Conservation (phyloP, 2,329 filamentous ascomycete genomes). For the Allantophomopsis lycopodina region DNA sequence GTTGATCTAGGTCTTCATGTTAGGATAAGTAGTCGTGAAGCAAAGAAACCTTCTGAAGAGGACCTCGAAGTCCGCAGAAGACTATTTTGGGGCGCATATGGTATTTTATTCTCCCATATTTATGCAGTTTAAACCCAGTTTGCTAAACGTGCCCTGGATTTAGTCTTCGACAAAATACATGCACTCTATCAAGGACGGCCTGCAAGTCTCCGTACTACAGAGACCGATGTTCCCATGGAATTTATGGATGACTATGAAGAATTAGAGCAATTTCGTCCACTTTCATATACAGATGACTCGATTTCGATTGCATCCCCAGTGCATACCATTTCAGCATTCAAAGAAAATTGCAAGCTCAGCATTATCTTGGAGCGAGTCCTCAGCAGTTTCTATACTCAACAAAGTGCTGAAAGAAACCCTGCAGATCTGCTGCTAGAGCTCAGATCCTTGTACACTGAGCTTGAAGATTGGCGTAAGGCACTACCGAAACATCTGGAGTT, state of each 20-base stretch:
- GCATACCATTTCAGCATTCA: constrained; percentile 26
- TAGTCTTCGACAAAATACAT: constrained; percentile 34
- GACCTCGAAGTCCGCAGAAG: constrained; percentile 18
- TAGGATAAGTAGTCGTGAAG: constrained; percentile 17
- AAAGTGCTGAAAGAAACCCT: constrained; percentile 21
- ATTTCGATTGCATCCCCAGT: constrained; percentile 21
- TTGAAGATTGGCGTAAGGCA: constrained; percentile 25
- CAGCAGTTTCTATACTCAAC: constrained; percentile 29
- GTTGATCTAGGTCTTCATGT: constrained; percentile 39
- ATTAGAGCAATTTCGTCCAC: constrained; percentile 34
- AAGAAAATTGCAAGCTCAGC: constrained; percentile 26
- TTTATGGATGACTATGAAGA: constrained; percentile 38
- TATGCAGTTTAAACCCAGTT: constrained; percentile 1
- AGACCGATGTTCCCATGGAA: constrained; percentile 29
- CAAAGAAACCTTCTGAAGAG: neutral
- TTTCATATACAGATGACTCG: constrained; percentile 21
- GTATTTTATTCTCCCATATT: constrained; percentile 1
- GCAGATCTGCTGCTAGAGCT: constrained; percentile 22
- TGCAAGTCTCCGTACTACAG: constrained; percentile 28
- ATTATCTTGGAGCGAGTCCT: constrained; percentile 30
- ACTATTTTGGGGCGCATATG: constrained; percentile 21
- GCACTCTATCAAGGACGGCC: constrained; percentile 39
- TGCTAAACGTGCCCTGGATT: neutral
- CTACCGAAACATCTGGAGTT: constrained; percentile 28
- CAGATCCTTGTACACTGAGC: constrained; percentile 22